Percentiles rank a stretch among this genome's conserved stretches.
These are phyloP conservation scores for Colletotrichum plurivorum DNA, from an alignment of 2,329 filamentous ascomycete species.

Conservation along the genomic window DNA sequence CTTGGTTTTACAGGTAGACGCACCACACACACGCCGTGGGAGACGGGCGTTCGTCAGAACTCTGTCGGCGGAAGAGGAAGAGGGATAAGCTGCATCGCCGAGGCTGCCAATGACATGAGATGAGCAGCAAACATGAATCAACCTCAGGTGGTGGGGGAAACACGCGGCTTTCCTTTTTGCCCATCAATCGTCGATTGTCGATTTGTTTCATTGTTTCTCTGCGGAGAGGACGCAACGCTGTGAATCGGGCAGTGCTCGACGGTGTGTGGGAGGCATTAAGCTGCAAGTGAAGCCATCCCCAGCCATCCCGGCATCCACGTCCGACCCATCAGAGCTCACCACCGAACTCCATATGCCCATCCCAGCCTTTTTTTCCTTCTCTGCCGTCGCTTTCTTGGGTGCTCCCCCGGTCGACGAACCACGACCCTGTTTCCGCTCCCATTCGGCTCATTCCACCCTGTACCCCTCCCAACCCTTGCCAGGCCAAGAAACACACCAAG, in stretches of 20 bases:
- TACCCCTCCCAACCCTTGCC: neutral
- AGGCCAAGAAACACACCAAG: neutral
- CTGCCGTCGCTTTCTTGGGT: neutral
- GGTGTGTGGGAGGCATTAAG: too few relatives aligned
- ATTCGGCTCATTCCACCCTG: conserved; percentile 11
- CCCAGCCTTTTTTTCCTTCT: conserved; percentile 25
- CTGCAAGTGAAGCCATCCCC: conserved; percentile 35
- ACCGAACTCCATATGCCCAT: neutral
- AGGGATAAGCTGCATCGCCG: neutral
- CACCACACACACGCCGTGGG: neutral
- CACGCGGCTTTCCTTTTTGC: conserved; percentile 2
- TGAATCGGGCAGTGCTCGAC: too few relatives aligned
- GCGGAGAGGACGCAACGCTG: too few relatives aligned
- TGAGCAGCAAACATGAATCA: conserved; percentile 22
- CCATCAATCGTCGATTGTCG: neutral
- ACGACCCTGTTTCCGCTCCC: conserved; percentile 4
- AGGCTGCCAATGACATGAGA: conserved; percentile 21
- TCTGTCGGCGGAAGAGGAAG: conserved; percentile 5
- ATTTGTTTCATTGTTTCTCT: neutral
- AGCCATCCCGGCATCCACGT: conserved; percentile 17
- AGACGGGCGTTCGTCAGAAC: conserved; percentile 19
- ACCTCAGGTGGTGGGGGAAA: conserved; percentile 23
- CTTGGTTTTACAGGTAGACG: neutral
- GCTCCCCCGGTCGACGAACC: conserved; percentile 1
- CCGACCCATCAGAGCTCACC: conserved; percentile 15